Conservation (phyloP, 176 grass and related monocot genomes). For the Bolboschoenus planiculmis region DNA sequence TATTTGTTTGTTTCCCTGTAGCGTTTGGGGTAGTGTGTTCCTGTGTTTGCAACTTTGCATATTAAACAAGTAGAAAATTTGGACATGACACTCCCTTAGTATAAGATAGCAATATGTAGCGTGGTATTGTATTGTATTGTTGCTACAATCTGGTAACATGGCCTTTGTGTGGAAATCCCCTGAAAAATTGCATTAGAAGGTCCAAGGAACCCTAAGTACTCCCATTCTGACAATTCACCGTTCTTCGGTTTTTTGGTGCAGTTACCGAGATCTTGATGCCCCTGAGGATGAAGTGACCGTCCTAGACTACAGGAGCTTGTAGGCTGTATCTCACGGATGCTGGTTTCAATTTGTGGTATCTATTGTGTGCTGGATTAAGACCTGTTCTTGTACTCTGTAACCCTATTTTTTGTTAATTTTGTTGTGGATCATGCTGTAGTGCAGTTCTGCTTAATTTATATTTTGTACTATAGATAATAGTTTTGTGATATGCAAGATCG, state of each 20-base stretch:
- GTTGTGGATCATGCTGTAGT: neutral
- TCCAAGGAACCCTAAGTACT: neutral
- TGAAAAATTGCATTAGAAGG: neutral
- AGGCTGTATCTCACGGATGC: conserved; percentile 22
- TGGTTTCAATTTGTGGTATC: neutral
- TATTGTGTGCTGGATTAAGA: neutral
- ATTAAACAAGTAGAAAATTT: neutral
- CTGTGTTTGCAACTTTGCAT: neutral
- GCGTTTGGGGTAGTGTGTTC: neutral
- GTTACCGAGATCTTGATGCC: conserved; percentile 95
- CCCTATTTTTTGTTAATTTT: neutral
- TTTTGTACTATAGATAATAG: conserved; percentile 19
- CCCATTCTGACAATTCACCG: neutral
- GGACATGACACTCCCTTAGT: neutral
- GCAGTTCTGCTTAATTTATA: neutral
- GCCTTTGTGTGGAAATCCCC: neutral
- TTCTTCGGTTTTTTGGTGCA: conserved; percentile 19
- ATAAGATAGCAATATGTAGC: neutral
- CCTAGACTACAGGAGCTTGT: conserved; percentile 97
- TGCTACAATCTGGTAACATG: neutral
- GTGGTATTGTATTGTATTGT: neutral
- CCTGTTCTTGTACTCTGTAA: neutral
- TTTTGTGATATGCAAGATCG: neutral
- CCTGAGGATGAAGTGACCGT: conserved; percentile 98
- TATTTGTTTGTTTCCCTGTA: neutral